Evolutionary conservation across 352 stramenopile genomes (phyloP).

Genomic region (Phytophthora pseudosyringae): DNA sequence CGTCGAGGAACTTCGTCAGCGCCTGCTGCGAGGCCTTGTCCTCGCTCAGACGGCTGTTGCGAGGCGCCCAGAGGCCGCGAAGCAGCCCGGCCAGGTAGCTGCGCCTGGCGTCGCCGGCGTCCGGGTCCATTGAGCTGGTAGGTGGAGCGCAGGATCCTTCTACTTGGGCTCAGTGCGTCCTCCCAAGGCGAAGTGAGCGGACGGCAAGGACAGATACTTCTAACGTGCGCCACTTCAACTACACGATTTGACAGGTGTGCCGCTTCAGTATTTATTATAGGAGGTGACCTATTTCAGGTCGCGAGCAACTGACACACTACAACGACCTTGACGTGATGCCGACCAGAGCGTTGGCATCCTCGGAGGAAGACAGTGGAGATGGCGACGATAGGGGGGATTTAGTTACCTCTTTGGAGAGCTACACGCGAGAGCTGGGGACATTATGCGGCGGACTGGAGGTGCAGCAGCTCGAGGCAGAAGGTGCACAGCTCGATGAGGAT

Average conservation of each 20-base stretch:
- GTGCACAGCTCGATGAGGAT: neutral
- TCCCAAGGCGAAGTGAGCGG: slow-evolving; percentile 7
- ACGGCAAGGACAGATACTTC: slow-evolving; percentile 14
- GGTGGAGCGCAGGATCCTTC: slow-evolving; percentile 1
- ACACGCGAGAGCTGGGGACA: slow-evolving; percentile 23
- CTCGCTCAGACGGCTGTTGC: slow-evolving; percentile 42
- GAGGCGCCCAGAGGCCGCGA: slow-evolving; percentile 62
- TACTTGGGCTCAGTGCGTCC: slow-evolving; percentile 1
- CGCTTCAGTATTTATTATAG: slow-evolving; percentile 22
- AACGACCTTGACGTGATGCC: neutral
- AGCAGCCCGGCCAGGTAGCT: slow-evolving; percentile 70
- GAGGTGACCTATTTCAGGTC: slow-evolving; percentile 15
- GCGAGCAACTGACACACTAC: slow-evolving; percentile 14
- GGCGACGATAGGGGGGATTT: slow-evolving; percentile 18
- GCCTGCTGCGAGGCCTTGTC: slow-evolving; percentile 55
- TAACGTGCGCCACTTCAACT: slow-evolving; percentile 28
- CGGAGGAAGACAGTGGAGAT: neutral
- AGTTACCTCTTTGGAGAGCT: slow-evolving; percentile 25
- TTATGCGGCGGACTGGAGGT: slow-evolving; percentile 35
- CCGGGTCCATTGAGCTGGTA: slow-evolving; percentile 33
- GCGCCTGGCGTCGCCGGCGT: slow-evolving; percentile 55
- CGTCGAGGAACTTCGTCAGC: slow-evolving; percentile 73
- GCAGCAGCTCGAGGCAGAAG: slow-evolving; percentile 15
- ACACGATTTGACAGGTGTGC: slow-evolving; percentile 23
- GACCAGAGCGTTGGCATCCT: neutral